Percentiles rank a stretch among this genome's conserved stretches.
phyloP scores from a whole-genome alignment of 2,329 filamentous ascomycete species.

The Neospermospora avenae region DNA sequence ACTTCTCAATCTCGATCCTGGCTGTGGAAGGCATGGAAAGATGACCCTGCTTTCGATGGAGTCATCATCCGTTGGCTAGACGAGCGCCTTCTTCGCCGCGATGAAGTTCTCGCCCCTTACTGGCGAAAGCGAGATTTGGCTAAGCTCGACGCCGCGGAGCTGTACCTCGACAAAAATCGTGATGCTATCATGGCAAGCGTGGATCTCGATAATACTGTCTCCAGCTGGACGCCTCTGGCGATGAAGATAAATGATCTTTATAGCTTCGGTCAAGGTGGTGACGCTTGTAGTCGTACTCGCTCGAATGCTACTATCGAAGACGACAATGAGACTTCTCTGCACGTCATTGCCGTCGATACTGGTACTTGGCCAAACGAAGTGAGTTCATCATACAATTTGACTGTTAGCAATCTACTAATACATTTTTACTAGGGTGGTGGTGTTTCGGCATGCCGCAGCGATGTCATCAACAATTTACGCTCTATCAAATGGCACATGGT shows the following conservation, averaged over 20 bases:
- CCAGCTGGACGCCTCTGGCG: conserved; percentile 31
- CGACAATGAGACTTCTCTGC: conserved; percentile 37
- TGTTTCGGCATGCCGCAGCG: conserved; percentile 47
- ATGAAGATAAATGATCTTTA: conserved; percentile 37
- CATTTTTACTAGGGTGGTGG: conserved; percentile 36
- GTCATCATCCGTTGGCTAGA: conserved; percentile 47
- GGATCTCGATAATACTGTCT: conserved; percentile 33
- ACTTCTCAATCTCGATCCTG: conserved; percentile 42
- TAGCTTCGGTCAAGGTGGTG: conserved; percentile 37
- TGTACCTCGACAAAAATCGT: conserved; percentile 37
- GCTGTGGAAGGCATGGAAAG: conserved; percentile 47
- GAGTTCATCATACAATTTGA: background rate
- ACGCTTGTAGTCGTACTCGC: conserved; percentile 35
- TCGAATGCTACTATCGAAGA: conserved; percentile 34
- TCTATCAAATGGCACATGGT: conserved; percentile 50
- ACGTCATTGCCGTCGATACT: conserved; percentile 40
- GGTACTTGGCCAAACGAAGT: conserved; percentile 33
- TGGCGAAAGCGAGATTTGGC: conserved; percentile 39
- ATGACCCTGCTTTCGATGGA: conserved; percentile 42
- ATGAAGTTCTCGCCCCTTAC: conserved; percentile 39
- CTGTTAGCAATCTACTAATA: background rate
- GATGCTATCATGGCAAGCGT: conserved; percentile 33
- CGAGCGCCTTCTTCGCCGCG: conserved; percentile 41
- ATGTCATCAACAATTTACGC: conserved; percentile 46
- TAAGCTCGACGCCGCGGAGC: conserved; percentile 38